Base-by-base conservation (phyloP, 176 grass and related monocot genomes). In the Juncus effusus region DNA sequence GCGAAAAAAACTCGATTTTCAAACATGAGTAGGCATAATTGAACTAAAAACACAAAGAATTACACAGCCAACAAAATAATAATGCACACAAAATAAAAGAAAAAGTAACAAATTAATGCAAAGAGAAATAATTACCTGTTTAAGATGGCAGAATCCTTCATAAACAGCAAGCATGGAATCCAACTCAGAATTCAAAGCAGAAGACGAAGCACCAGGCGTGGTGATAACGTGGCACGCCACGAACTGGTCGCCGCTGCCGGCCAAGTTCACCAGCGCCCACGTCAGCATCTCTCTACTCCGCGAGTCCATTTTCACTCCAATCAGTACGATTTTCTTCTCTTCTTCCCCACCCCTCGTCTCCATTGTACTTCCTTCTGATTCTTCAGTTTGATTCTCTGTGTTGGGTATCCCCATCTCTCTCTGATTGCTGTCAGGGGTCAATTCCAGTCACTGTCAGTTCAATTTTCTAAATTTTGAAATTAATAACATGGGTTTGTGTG, bases 121-220 rank as follows among this genome's bases (percentile, higher is more conserved):
- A 44, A 14, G 10, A 50, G 0, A 45, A 15, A 13, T 12, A 28
- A 28, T 28, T 28, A 97, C 94, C 94, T 94, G 95, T 79, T 99
- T 94, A 71, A 99, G 89, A 42, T 85, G 86, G 83, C 95, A 99
- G 76, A 99, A 94, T 0, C 83, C 95, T 54, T 90, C 81, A 62
- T 99, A 99, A 51, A 90, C 95, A 52, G 61, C 81, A 38, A 94
- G 83, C 95, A 99, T 94, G 83, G 73, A 67, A 64, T 93, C 81
- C 72, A 99, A 82, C 54, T 87, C 81, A 9, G 81, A 78, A 35
- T 62, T 58, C 12, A 56, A 39, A 6, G 67, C 19, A 52, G 80
- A 77, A 39, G n/a, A 54, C 1, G 82, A 81, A 0, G 80, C 69
- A 39, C 76, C 77, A 79, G 4, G 65, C 36, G 10, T 75, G 80